Percentiles rank a stretch among this genome's conserved stretches.
Conservation (phyloP, 2,329 filamentous ascomycete genomes). For the Nannizzia gypsea region DNA sequence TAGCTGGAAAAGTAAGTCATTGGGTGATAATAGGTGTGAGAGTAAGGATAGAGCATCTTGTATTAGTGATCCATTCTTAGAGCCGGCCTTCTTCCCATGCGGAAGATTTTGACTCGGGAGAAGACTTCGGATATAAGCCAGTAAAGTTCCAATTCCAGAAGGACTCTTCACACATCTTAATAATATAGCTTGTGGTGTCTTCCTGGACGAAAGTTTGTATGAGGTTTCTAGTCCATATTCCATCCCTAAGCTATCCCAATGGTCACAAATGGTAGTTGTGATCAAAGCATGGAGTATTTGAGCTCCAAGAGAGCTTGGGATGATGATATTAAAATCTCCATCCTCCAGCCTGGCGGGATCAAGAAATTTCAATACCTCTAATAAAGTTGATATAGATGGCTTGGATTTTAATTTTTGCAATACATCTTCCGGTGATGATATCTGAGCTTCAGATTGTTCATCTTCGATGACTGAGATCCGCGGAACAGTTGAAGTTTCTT, state of each 20-base stretch:
- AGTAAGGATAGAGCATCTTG: conserved; percentile 28
- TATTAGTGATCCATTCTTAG: conserved; percentile 24
- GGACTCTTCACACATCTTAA: conserved; percentile 58
- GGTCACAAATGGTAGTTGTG: conserved; percentile 63
- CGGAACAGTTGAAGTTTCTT: neutral
- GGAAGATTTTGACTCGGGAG: conserved; percentile 27
- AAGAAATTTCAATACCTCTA: conserved; percentile 23
- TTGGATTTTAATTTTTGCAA: conserved; percentile 31
- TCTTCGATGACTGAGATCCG: neutral
- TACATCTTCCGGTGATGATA: conserved; percentile 18
- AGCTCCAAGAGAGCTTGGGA: conserved; percentile 55
- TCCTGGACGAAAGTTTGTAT: conserved; percentile 8
- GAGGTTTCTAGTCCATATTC: conserved; percentile 27
- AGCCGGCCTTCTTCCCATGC: conserved; percentile 23
- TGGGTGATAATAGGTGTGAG: conserved; percentile 33
- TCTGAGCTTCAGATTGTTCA: conserved; percentile 4
- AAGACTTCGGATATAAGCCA: conserved; percentile 55
- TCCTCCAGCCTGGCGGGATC: conserved; percentile 23
- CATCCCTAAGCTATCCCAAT: conserved; percentile 55
- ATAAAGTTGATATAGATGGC: conserved; percentile 27
- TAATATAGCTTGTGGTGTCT: conserved; percentile 37
- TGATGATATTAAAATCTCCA: conserved; percentile 44
- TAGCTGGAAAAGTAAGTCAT: conserved; percentile 33
- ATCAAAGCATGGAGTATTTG: conserved; percentile 67
- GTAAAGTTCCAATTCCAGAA: conserved; percentile 63